phyloP scores from a whole-genome alignment of 2,329 filamentous ascomycete genomes.

The Boeremia exigua region DNA sequence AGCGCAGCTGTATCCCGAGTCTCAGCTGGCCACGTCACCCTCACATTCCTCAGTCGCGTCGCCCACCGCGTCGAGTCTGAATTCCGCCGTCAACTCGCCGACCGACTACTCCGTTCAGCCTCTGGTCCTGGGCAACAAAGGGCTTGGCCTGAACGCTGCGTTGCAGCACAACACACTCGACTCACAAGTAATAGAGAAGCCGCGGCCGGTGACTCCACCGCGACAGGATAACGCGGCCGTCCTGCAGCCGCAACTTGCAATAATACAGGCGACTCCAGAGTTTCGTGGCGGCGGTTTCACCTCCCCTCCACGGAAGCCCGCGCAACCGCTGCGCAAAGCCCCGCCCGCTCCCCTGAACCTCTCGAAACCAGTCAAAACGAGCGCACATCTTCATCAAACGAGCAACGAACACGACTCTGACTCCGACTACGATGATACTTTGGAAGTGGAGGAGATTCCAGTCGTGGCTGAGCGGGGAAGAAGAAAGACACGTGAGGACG shows the following conservation, averaged over 20 bases:
- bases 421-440: conserved; percentile 81
- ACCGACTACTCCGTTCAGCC: conserved; percentile 44
- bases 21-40: conserved; percentile 42
- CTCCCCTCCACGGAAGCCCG: conserved; percentile 39
- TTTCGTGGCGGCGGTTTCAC: conserved; percentile 47
- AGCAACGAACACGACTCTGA: conserved; percentile 68
- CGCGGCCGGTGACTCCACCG: conserved; percentile 22
- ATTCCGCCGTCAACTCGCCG: conserved; percentile 40
- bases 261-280: conserved; percentile 49
- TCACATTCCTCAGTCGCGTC: conserved; percentile 30
- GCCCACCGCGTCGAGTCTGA: conserved; percentile 28
- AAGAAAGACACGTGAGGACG: conserved; percentile 84
- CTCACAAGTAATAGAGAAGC: conserved; percentile 18
- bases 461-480: conserved; percentile 70
- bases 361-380: conserved; percentile 52
- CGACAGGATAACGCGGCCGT: conserved; percentile 13
- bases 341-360: conserved; percentile 86
- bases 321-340: conserved; percentile 70
- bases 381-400: conserved; percentile 53
- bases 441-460: conserved; percentile 71
- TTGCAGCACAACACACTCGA: conserved; percentile 23
- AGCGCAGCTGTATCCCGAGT: conserved; percentile 32
- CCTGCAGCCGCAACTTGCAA: conserved; percentile 44
- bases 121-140: conserved; percentile 29
- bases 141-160: conserved; percentile 32